Evolutionary conservation across 2,329 filamentous ascomycete genomes (phyloP).

Genomic region (Ophiostoma ips): DNA sequence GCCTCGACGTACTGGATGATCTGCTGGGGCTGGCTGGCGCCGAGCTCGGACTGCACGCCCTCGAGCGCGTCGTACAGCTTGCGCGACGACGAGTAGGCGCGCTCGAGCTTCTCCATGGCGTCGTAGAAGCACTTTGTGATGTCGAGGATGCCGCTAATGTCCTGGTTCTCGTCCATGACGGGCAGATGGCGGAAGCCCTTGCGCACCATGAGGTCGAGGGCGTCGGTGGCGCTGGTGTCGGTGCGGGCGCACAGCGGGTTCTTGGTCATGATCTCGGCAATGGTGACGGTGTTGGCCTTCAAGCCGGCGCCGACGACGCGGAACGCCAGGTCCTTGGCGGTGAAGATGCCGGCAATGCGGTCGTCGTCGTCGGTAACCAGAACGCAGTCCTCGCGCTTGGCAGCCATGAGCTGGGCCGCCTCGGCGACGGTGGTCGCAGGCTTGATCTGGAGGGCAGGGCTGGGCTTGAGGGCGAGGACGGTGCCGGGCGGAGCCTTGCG

Average conservation of each 20-base stretch:
- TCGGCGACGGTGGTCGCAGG: constrained; percentile 86
- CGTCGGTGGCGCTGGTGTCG: constrained; percentile 95
- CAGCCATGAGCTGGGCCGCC: constrained; percentile 95
- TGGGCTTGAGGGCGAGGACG: constrained; percentile 88
- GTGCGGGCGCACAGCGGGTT: constrained; percentile 95
- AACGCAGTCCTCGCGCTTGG: constrained; percentile 95
- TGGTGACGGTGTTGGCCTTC: constrained; percentile 80
- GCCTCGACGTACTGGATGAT: constrained; percentile 99
- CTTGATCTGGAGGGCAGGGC: constrained; percentile 94
- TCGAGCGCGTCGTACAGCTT: constrained; percentile 96
- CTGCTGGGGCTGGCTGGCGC: constrained; percentile 90
- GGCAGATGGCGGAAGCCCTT: constrained; percentile 96
- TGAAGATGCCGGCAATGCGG: constrained; percentile 96
- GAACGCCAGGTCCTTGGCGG: constrained; percentile 95
- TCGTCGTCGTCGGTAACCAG: constrained; percentile 97
- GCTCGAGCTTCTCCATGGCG: constrained; percentile 98
- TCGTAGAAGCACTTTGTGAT: constrained; percentile 99
- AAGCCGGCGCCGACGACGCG: constrained; percentile 83
- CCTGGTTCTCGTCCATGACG: constrained; percentile 99
- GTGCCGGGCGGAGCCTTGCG: constrained; percentile 93
- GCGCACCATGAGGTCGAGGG: constrained; percentile 91
- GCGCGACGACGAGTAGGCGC: constrained; percentile 93
- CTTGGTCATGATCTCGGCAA: constrained; percentile 99
- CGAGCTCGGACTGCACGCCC: constrained; percentile 92
- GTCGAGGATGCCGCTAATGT: constrained; percentile 94